Evolutionary conservation across 768 basidiomycete species (phyloP), one percentile per base, ranked within the genome.

Genomic region (Naganishia kalamii): DNA sequence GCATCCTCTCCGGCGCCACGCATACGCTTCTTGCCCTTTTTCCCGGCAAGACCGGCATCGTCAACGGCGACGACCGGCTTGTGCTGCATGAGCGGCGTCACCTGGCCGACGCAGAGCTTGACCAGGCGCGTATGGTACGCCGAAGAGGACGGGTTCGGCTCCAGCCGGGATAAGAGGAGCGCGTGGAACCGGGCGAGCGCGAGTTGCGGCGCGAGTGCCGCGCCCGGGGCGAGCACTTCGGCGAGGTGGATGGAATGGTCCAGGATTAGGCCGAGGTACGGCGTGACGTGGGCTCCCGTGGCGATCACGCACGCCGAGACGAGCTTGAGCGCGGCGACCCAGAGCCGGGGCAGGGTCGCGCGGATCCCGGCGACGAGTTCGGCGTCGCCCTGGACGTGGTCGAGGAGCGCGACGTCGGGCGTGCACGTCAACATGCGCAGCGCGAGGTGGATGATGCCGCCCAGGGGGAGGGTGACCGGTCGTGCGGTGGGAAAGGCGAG

Each of bases 401-500:
- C 54, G 17, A 37, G 35, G 21, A 57, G 37, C 12, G 73, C 67
- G 0, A 71, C 71, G 33, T 72, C 70, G 0, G 72, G 43, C 0
- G 71, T 74, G 15, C 77, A 30, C 25, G 69, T 66, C 25, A 79
- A 59, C 33, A 73, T 71, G 60, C 75, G 65, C 40, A 77, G 46
- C 15, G 70, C 73, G 12, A 75, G 69, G 0, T 72, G 68, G 15
- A 77, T 70, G 19, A 79, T 46, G 32, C 67, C 65, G 37, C 74
- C 78, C 33, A 79, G 69, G 2, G 78, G 78, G 0, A 79, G 68
- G 1, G 75, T 70, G 7, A 79, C 78, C 7, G 75, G 73, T 63
- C 78, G 70, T 29, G 65, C 60, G 0, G 74, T 74, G 19, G 65
- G 65, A 47, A 68, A 72, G 37, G 54, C 35, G 32, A 57, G 32